Percentiles rank a stretch among this genome's conserved stretches.
phyloP scores from a whole-genome alignment of 1,284 basidiomycete species.

The Marasmius oreades region DNA sequence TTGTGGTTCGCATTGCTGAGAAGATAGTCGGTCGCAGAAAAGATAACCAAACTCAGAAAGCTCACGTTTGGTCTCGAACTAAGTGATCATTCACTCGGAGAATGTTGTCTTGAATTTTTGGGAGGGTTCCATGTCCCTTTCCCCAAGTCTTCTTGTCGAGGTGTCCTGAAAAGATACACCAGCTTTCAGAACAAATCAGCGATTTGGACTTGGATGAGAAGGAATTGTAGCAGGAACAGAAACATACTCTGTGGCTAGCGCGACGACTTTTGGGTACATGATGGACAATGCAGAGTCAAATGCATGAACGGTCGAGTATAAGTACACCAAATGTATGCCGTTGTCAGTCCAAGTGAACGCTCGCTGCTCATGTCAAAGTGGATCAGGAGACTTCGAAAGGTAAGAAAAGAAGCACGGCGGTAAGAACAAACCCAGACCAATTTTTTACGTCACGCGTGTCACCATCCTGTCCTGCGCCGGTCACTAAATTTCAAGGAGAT shows the following conservation, averaged over 20 bases:
- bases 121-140: background rate
- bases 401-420: no score
- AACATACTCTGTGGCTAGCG: constrained; percentile 9
- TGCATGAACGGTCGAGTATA: no score
- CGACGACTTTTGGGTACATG: constrained; percentile 9
- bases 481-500: no score
- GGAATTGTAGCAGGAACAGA: background rate
- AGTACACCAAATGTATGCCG: no score
- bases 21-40: background rate
- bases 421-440: no score
- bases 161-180: constrained; percentile 4
- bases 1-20: constrained; percentile 5
- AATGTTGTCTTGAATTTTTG: constrained; percentile 8
- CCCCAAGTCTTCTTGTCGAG: constrained; percentile 7
- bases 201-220: no score
- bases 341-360: no score
- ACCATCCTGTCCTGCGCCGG: no score
- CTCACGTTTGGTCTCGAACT: constrained; percentile 7
- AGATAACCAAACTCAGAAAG: background rate
- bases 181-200: constrained; percentile 1
- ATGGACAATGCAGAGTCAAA: background rate
- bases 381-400: no score
- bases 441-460: no score
- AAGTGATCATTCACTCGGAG: constrained; percentile 1
- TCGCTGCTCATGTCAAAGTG: no score